Percentiles rank a stretch among this genome's conserved stretches.
Evolutionary conservation across 306 rosid genomes (phyloP).

Genomic region (Purshia tridentata): DNA sequence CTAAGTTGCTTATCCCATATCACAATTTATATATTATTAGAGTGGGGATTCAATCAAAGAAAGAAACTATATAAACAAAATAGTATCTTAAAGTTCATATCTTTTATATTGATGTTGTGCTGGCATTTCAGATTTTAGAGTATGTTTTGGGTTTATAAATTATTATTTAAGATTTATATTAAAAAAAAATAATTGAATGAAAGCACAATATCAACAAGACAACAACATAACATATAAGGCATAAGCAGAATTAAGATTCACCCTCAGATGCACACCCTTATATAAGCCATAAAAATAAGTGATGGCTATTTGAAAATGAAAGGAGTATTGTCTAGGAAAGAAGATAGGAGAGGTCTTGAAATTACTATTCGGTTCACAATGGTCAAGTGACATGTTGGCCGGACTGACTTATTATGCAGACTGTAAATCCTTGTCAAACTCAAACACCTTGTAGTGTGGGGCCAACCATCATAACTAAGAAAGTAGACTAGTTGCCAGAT

Average conservation of each 20-base stretch:
- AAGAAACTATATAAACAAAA: neutral
- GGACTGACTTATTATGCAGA: neutral
- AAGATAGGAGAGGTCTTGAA: neutral
- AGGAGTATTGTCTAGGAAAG: neutral
- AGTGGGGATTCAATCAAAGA: neutral
- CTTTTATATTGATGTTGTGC: too few relatives aligned
- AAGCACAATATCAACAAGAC: too few relatives aligned
- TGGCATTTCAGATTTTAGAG: too few relatives aligned
- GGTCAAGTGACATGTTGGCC: neutral
- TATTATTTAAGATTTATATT: too few relatives aligned
- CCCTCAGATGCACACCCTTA: neutral
- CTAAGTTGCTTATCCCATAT: neutral
- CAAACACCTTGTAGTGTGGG: slow-evolving; percentile 15
- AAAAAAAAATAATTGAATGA: too few relatives aligned
- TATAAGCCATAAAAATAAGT: neutral
- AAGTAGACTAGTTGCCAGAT: slow-evolving; percentile 13
- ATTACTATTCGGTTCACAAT: neutral
- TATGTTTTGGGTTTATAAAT: too few relatives aligned
- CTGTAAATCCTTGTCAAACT: slow-evolving; percentile 22
- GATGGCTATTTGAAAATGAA: neutral
- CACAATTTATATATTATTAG: neutral
- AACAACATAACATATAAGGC: too few relatives aligned
- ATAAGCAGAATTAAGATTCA: neutral
- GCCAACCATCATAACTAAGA: slow-evolving; percentile 3
- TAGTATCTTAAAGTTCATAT: too few relatives aligned